Conservation (phyloP, 306 rosid genomes). For the Cucurbita argyrosperma region DNA sequence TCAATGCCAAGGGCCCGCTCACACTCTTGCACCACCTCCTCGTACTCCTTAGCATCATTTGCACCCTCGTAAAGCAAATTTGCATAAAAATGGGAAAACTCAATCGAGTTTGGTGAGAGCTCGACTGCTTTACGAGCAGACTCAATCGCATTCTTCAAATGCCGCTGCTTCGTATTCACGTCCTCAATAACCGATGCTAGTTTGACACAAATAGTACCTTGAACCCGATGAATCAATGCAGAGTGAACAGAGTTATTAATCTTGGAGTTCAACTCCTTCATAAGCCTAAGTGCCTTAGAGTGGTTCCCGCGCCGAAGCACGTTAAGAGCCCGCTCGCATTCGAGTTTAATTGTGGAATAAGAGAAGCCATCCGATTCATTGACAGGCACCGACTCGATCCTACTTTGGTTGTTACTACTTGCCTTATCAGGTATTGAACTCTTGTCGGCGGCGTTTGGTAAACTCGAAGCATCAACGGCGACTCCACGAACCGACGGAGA, state of each 20-base stretch:
- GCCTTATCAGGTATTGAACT: slow-evolving; percentile 10
- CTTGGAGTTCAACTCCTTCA: slow-evolving; percentile 54
- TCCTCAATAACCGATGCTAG: slow-evolving; percentile 61
- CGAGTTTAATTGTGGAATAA: slow-evolving; percentile 45
- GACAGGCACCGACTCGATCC: slow-evolving; percentile 32
- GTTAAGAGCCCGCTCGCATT: slow-evolving; percentile 75
- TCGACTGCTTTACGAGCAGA: slow-evolving; percentile 64
- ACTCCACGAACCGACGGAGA: slow-evolving; percentile 35
- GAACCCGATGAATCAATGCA: slow-evolving; percentile 64
- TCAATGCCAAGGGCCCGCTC: slow-evolving; percentile 60
- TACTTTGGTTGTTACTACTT: slow-evolving; percentile 12
- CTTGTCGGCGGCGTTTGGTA: slow-evolving; percentile 14
- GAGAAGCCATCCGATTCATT: slow-evolving; percentile 33
- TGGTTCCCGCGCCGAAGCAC: slow-evolving; percentile 84
- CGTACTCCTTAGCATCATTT: slow-evolving; percentile 61
- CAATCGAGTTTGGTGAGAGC: slow-evolving; percentile 67
- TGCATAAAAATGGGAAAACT: slow-evolving; percentile 65
- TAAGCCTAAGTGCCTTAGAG: slow-evolving; percentile 61
- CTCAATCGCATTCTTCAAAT: slow-evolving; percentile 65
- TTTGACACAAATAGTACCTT: slow-evolving; percentile 64
- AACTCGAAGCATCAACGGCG: slow-evolving; percentile 19
- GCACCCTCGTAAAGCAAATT: slow-evolving; percentile 69
- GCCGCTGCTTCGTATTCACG: slow-evolving; percentile 45
- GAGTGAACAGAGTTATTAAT: slow-evolving; percentile 39
- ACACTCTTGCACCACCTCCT: slow-evolving; percentile 75